Base-by-base conservation (phyloP, 805 yeast species). In the Saccharomyces mikatae region DNA sequence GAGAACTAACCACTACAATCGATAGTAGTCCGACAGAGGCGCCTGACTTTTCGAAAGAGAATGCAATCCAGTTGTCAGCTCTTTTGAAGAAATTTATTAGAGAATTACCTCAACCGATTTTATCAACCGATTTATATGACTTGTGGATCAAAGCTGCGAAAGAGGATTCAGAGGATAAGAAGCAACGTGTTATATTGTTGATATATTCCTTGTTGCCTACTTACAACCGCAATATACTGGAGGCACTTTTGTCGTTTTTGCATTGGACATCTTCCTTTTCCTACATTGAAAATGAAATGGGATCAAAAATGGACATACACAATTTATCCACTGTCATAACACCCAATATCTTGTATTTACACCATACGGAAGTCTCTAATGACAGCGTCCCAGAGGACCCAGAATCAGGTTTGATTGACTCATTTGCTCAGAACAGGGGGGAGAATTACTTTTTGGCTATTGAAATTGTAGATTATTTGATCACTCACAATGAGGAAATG, bases 201-300 rank as follows among this genome's bases (percentile, higher is more conserved):
- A 58, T 80, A 81, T 87, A 89, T 65, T 81, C 94, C 51, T 74
- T 91, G 77, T 74, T 94, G 32, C 98, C 97, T 1, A 76, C 84
- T 57, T 77, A 82, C 22, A 86, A 91, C 66, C 79, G 99, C 54
- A 96, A 90, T 67, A 76, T 89, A 49, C 76, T 91, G 41, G 98
- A 94, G 67, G 96, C 91, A 2, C 72, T 94, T 46, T 75, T 91
- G 31, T 83, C 85, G 55, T 94, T 94, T 69, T 80, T 94, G 66
- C 85, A 84, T 69, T 94, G 98, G 98, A 92, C 91, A 2, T 89
- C 98, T 0, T 88, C 98, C 1, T 94, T 94, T 72, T 87, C 97
- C 1, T 91, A 89, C 61, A 82, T 91, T 57, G 97, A 90, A 64
- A 95, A 89, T 62, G 91, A 87, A 60, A 81, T 83, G 24, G 94